These are phyloP conservation scores for Phycomyces nitens DNA, from an alignment of 192 early-diverging fungal genomes.

Conservation along the genomic window DNA sequence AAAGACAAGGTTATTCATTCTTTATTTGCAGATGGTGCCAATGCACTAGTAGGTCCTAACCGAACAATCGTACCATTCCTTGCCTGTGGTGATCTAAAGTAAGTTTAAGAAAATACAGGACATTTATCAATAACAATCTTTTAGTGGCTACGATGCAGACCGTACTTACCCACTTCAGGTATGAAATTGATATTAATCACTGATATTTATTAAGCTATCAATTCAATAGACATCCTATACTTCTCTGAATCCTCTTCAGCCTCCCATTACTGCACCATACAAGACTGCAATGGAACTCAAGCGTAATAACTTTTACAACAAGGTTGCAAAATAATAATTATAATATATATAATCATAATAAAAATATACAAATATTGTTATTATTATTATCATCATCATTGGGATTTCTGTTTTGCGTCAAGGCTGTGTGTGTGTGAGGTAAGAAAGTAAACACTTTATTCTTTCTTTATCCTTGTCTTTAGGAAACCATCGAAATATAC, in stretches of 20 bases:
- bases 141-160: slow-evolving; percentile 82
- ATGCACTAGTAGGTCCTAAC: slow-evolving; percentile 67
- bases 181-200: too few species aligned
- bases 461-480: too few species aligned
- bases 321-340: slow-evolving; percentile 16
- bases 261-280: slow-evolving; percentile 88
- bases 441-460: neutral
- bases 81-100: slow-evolving; percentile 86
- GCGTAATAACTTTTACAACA: slow-evolving; percentile 71
- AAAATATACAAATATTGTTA: neutral
- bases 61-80: slow-evolving; percentile 84
- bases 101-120: slow-evolving; percentile 18
- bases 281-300: slow-evolving; percentile 75
- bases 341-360: neutral
- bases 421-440: too few species aligned
- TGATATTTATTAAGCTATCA: too few species aligned
- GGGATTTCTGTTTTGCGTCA: too few species aligned
- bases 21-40: slow-evolving; percentile 45
- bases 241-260: slow-evolving; percentile 69
- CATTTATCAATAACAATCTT: neutral
- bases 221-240: slow-evolving; percentile 41
- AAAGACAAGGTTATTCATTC: neutral
- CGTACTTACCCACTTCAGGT: slow-evolving; percentile 74
- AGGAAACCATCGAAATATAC: too few species aligned
- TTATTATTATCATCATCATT: too few species aligned